Percentiles rank a stretch among this genome's conserved stretches.
Conservation (phyloP, 2,329 filamentous ascomycete species). For the Colletotrichum sp. region DNA sequence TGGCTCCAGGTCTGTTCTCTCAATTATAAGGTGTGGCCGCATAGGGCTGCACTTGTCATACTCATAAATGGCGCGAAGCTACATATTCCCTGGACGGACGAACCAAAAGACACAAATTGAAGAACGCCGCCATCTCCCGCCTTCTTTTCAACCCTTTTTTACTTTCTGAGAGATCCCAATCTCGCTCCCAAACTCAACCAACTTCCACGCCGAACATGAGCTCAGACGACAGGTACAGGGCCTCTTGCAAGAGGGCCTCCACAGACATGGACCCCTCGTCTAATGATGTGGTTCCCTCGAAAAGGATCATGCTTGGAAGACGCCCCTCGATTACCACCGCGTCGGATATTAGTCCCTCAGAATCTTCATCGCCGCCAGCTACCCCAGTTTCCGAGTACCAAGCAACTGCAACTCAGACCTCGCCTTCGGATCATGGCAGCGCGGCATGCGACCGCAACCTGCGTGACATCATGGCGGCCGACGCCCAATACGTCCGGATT, state of each 20-base stretch:
- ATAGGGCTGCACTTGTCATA: not conserved
- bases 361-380: not conserved
- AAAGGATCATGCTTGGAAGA: not conserved
- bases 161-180: not conserved
- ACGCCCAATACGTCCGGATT: not conserved
- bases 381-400: not conserved
- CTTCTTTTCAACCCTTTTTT: not conserved
- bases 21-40: not conserved
- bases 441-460: not conserved
- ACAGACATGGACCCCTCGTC: not conserved
- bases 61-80: not conserved
- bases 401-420: not conserved
- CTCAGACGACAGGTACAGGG: not conserved
- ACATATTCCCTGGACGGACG: not conserved
- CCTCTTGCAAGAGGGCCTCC: not conserved
- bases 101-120: not conserved
- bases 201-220: not conserved
- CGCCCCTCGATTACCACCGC: not conserved
- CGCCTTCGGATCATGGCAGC: not conserved
- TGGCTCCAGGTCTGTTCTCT: not conserved
- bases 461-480: not conserved
- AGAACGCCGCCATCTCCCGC: not conserved
- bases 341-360: not conserved
- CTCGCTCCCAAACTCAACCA: not conserved
- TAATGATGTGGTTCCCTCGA: not conserved